These are phyloP conservation scores for Ustilago lituana DNA, from an alignment of 1,284 basidiomycete genomes.

Conservation along the genomic window DNA sequence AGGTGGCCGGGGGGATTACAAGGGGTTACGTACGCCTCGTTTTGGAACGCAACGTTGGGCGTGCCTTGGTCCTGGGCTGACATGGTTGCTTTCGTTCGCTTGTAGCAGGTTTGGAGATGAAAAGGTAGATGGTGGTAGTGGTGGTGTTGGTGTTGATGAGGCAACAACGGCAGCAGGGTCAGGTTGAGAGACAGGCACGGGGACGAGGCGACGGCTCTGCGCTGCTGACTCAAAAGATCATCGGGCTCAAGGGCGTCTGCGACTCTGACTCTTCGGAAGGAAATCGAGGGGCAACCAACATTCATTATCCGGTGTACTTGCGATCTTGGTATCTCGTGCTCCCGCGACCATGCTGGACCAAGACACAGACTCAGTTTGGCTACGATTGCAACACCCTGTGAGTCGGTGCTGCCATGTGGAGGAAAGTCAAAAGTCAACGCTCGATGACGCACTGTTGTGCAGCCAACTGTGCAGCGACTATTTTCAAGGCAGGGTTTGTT, in stretches of 20 bases:
- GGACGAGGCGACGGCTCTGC: too few relatives aligned
- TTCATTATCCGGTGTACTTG: neutral
- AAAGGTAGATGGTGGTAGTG: constrained; percentile 1
- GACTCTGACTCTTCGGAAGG: too few relatives aligned
- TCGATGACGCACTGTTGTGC: constrained; percentile 15
- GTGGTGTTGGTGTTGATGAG: neutral
- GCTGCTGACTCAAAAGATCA: neutral
- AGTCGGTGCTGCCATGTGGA: constrained; percentile 16
- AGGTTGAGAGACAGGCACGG: too few relatives aligned
- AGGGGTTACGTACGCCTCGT: constrained; percentile 38
- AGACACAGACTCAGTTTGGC: too few relatives aligned
- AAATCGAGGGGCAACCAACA: too few relatives aligned
- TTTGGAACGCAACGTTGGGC: constrained; percentile 50
- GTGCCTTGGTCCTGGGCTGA: constrained; percentile 34
- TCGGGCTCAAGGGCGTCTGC: neutral
- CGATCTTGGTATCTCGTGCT: too few relatives aligned
- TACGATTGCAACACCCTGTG: neutral
- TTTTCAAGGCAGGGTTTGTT: too few relatives aligned
- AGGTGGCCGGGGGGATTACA: neutral
- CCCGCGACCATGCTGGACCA: too few relatives aligned
- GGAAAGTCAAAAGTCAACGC: constrained; percentile 6
- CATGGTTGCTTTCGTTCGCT: constrained; percentile 2
- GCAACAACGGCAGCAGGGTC: too few relatives aligned
- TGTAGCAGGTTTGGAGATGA: too few relatives aligned
- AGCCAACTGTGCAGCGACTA: too few relatives aligned